phyloP scores from a whole-genome alignment of 768 basidiomycete genomes.

The Podaxis sp. region DNA sequence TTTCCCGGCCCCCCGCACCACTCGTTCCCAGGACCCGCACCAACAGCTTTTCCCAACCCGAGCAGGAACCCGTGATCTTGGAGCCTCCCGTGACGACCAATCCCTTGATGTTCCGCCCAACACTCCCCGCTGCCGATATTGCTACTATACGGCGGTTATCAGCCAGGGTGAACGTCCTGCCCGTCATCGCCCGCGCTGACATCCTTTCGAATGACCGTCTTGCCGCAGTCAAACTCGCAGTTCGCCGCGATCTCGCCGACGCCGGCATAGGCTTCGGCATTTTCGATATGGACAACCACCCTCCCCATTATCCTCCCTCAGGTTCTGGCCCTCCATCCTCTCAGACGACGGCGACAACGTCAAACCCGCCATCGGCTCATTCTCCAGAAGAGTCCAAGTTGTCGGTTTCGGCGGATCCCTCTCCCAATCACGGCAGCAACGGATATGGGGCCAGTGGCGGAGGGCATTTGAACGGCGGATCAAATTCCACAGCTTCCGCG shows the following conservation, averaged over 20 bases:
- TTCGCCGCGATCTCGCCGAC: constrained; percentile 77
- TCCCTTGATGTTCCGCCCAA: constrained; percentile 63
- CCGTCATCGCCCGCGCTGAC: constrained; percentile 82
- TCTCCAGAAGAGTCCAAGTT: constrained; percentile 9
- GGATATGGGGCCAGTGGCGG: constrained; percentile 3
- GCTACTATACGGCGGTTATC: constrained; percentile 77
- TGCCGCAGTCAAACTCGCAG: constrained; percentile 73
- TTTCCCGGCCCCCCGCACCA: constrained; percentile 64
- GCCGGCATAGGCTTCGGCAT: constrained; percentile 89
- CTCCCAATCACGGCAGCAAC: constrained; percentile 46
- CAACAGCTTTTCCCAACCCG: constrained; percentile 70
- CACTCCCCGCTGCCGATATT: constrained; percentile 70
- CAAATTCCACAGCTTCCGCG: constrained; percentile 28
- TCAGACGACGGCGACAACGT: constrained; percentile 28
- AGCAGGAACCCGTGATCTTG: constrained; percentile 74
- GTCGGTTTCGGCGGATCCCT: constrained; percentile 35
- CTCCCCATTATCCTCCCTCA: constrained; percentile 35
- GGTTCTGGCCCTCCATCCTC: constrained; percentile 36
- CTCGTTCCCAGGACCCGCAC: constrained; percentile 66
- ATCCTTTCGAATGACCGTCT: constrained; percentile 80
- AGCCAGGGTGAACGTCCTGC: constrained; percentile 82
- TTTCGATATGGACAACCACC: constrained; percentile 71
- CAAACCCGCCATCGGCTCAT: constrained; percentile 1
- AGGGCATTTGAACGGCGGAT: constrained; percentile 48
- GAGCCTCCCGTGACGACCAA: constrained; percentile 77